Conservation (phyloP, 2,329 filamentous ascomycete genomes). For the Trichocomaceae sp. region DNA sequence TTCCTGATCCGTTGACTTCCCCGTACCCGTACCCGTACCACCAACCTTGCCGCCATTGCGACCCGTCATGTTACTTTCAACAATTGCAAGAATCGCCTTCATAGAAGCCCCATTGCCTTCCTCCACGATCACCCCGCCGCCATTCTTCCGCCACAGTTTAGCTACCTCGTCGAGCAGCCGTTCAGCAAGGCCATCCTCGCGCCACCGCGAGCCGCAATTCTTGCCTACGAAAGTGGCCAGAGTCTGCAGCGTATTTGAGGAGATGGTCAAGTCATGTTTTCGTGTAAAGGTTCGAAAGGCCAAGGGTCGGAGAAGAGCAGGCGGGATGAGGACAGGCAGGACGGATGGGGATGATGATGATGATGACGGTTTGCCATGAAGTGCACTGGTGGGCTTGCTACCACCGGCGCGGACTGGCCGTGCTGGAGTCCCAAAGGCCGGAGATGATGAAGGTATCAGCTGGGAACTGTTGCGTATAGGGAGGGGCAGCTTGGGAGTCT, state of each 20-base stretch:
- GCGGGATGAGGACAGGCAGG: constrained; percentile 81
- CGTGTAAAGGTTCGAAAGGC: constrained; percentile 96
- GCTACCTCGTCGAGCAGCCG: constrained; percentile 87
- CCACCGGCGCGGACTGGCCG: constrained; percentile 55
- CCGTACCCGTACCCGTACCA: no score
- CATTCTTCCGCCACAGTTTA: constrained; percentile 82
- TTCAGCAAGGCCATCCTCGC: constrained; percentile 89
- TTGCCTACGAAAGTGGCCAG: constrained; percentile 85
- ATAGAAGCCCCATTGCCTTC: constrained; percentile 61
- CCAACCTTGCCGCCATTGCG: constrained; percentile 64
- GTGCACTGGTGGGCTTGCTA: neutral
- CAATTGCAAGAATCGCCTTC: constrained; percentile 70
- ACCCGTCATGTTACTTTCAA: constrained; percentile 88
- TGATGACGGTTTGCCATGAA: constrained; percentile 33
- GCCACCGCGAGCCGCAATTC: constrained; percentile 92
- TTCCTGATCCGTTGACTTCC: constrained; percentile 43
- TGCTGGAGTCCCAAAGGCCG: constrained; percentile 79
- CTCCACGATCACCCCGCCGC: constrained; percentile 85
- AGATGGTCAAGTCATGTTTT: constrained; percentile 90
- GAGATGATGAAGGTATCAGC: constrained; percentile 77
- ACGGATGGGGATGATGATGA: no score
- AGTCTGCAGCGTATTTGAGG: constrained; percentile 75
- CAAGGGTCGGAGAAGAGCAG: constrained; percentile 76
- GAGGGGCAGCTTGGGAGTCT: constrained; percentile 17
- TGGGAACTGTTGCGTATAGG: constrained; percentile 36